Base-by-base conservation (phyloP, 306 rosid species). In the Inga leiocalycina region DNA sequence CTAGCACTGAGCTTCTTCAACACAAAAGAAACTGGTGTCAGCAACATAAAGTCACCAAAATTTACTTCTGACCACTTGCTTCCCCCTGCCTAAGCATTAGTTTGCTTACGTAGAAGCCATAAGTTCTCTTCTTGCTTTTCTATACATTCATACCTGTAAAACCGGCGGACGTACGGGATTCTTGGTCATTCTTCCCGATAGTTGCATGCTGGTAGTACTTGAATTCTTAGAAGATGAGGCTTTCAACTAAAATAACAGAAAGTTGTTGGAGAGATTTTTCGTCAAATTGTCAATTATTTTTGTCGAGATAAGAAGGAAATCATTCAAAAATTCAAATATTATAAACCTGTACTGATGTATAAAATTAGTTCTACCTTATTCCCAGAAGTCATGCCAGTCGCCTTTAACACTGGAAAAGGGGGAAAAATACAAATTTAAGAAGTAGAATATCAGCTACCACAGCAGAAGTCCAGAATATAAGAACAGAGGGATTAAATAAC, bases 321-420 rank as follows among this genome's bases (percentile, higher is more conserved):
- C 16, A 19, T 16, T 74, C 71, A 74, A 69, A 8, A 64, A 74
- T 11, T 41, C 48, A 64, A 11, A 76, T 39, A 39, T 45, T 8
- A 73, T 30, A 37, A 41, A 67, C 79, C 80, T 43, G 54, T 32
- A 39, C 27, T 79, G 82, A 69, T 80, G 57, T 24, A 68, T 56
- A 54, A 27, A 51, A 41, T 73, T 57, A 69, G 62, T 52, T 74
- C 16, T 59, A 90, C 99, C 97, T 94, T 92, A 65, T 84, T 82
- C 57, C 77, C 92, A 83, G 94, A 82, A 80, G 87, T 85, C 59
- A 54, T 15, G 57, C 86, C 88, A 67, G 76, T 80, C 79, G 82
- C 85, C 75, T 87, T 88, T 0, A 84, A 73, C 86, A 89, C 99
- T 97, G 97, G 68, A 89, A 89, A 87, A 30, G 65, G 10, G 61